Percentiles rank a stretch among this genome's conserved stretches.
Evolutionary conservation across 768 basidiomycete genomes (phyloP).

Genomic region (Trichaptum fuscoviolaceum): DNA sequence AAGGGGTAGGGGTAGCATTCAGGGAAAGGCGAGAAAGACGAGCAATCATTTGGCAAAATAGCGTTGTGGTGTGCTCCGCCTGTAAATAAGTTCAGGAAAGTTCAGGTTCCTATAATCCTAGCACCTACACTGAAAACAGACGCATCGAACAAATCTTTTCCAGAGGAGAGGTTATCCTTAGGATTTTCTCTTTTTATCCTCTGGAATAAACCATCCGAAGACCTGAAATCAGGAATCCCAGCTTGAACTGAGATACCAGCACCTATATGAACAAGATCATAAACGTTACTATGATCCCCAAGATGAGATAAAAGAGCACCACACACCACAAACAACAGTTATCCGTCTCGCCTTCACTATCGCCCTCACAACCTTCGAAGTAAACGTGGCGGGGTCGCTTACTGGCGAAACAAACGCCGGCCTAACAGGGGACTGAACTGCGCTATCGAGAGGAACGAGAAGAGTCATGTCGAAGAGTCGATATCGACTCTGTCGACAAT

Average conservation of each 20-base stretch:
- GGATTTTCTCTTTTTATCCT: constrained; percentile 75
- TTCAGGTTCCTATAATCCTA: not conserved
- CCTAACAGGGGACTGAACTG: not conserved
- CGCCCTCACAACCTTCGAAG: constrained; percentile 47
- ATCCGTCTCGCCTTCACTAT: constrained; percentile 77
- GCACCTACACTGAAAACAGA: constrained; percentile 73
- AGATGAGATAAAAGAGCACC: constrained; percentile 10
- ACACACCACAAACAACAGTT: constrained; percentile 82
- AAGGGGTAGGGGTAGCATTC: constrained; percentile 71
- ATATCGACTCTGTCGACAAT: not conserved
- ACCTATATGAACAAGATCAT: constrained; percentile 37
- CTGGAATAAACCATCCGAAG: constrained; percentile 74
- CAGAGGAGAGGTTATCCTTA: constrained; percentile 60
- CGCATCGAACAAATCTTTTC: constrained; percentile 88
- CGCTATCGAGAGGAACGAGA: not conserved
- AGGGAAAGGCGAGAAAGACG: constrained; percentile 69
- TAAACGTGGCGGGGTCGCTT: not conserved
- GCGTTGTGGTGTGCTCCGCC: constrained; percentile 69
- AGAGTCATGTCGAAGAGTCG: not conserved
- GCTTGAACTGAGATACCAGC: constrained; percentile 86
- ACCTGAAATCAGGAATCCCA: constrained; percentile 89
- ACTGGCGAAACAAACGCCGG: constrained; percentile 3
- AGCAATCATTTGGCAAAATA: constrained; percentile 89
- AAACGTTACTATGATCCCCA: constrained; percentile 7
- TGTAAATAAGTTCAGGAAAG: constrained; percentile 24